Conservation (phyloP, 2,329 filamentous ascomycete species). For the Botrytis porri region DNA sequence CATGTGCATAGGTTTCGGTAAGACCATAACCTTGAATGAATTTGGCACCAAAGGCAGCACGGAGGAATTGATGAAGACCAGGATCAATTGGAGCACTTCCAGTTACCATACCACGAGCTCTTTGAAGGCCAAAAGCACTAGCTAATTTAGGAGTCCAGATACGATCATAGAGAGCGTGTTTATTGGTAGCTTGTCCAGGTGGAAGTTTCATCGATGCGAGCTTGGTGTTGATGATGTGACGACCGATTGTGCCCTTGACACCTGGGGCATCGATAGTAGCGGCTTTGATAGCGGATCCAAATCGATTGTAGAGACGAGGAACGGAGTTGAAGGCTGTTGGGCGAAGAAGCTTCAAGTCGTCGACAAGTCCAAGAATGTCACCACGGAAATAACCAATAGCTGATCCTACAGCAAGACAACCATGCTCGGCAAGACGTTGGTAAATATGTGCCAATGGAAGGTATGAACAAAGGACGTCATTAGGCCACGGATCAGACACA, state of each 20-base stretch:
- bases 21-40: conserved; percentile 89
- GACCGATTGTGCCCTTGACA: conserved; percentile 75
- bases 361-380: conserved; percentile 78
- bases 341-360: conserved; percentile 83
- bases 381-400: conserved; percentile 92
- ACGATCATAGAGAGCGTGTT: conserved; percentile 74
- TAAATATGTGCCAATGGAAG: conserved; percentile 94
- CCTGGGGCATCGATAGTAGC: conserved; percentile 77
- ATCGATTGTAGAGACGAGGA: conserved; percentile 86
- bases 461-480: conserved; percentile 76
- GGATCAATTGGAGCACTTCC: conserved; percentile 91
- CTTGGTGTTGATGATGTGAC: conserved; percentile 77
- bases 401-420: conserved; percentile 66
- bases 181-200: conserved; percentile 71
- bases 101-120: conserved; percentile 70
- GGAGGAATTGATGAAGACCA: conserved; percentile 81
- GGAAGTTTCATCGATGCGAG: conserved; percentile 72
- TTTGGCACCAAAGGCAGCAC: conserved; percentile 73
- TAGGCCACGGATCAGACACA: conserved; percentile 46
- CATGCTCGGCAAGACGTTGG: conserved; percentile 78
- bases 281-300: conserved; percentile 77
- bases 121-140: conserved; percentile 77
- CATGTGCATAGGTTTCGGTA: conserved; percentile 86
- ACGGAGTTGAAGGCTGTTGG: conserved; percentile 86
- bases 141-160: conserved; percentile 90